A percentile compares a stretch with the other conserved stretches of the same genome.
Evolutionary conservation across 768 basidiomycete species (phyloP).

Genomic region (Tubosaeta sp.): DNA sequence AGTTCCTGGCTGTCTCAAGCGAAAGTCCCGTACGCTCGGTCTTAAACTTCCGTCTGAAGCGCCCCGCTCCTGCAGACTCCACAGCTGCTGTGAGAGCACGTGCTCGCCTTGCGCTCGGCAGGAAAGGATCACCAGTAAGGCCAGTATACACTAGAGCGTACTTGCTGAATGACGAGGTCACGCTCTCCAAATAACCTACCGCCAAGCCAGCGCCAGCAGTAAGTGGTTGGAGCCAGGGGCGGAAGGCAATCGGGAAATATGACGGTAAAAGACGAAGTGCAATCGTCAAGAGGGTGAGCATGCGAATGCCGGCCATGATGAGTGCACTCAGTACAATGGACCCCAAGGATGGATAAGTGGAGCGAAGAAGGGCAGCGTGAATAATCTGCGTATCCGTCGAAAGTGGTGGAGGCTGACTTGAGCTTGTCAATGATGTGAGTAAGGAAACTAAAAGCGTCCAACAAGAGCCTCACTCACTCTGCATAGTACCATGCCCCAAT

Average conservation of each 20-base stretch:
- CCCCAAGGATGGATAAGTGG: slow-evolving; percentile 79
- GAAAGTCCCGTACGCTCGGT: slow-evolving; percentile 49
- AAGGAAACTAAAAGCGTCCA: background rate
- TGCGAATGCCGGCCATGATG: slow-evolving; percentile 66
- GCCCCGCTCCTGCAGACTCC: slow-evolving; percentile 40
- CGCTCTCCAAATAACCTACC: slow-evolving; percentile 41
- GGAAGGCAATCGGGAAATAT: slow-evolving; percentile 43
- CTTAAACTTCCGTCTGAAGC: slow-evolving; percentile 46
- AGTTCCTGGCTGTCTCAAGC: background rate
- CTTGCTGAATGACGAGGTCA: slow-evolving; percentile 52
- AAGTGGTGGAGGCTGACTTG: slow-evolving; percentile 32
- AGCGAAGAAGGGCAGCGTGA: slow-evolving; percentile 71
- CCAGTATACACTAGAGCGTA: slow-evolving; percentile 73
- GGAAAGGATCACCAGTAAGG: slow-evolving; percentile 69
- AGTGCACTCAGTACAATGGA: slow-evolving; percentile 73
- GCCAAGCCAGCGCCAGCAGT: slow-evolving; percentile 34
- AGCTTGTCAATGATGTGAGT: slow-evolving; percentile 15
- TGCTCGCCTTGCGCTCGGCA: slow-evolving; percentile 51
- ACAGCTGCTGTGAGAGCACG: slow-evolving; percentile 53
- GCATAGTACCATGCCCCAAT: slow-evolving; percentile 92
- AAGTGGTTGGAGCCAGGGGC: slow-evolving; percentile 40
- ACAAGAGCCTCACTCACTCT: slow-evolving; percentile 38
- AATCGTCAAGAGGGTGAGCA: slow-evolving; percentile 47
- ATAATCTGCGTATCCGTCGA: slow-evolving; percentile 66
- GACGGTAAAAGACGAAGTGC: slow-evolving; percentile 52